phyloP scores from a whole-genome alignment of 78 protist species.

The Ministeria vibrans region DNA sequence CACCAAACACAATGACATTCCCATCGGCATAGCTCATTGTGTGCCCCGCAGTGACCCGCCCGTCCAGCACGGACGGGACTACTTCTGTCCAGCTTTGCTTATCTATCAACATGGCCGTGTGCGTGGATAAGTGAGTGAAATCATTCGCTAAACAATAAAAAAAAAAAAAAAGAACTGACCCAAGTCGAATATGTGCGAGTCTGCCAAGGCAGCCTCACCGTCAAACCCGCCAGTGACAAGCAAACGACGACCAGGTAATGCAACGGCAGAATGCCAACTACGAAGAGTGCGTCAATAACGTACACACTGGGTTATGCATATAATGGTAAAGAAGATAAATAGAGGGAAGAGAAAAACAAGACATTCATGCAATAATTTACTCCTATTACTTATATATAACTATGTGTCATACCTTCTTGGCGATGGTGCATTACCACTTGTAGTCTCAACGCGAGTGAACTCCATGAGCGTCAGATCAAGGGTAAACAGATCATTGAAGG shows the following conservation, averaged over 20 bases:
- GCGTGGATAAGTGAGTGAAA: too few relatives aligned
- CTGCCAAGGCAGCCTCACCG: neutral
- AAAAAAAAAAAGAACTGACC: neutral
- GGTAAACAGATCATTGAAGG: neutral
- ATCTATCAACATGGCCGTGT: too few relatives aligned
- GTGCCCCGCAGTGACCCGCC: too few relatives aligned
- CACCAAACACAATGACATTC: neutral
- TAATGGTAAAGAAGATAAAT: neutral
- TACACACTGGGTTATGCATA: neutral
- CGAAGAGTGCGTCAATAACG: neutral
- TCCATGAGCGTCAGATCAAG: neutral
- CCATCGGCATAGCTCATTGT: too few relatives aligned
- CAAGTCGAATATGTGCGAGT: neutral
- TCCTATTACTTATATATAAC: too few relatives aligned
- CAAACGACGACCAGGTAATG: neutral
- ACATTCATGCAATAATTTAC: neutral
- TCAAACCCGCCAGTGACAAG: neutral
- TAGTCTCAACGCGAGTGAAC: neutral
- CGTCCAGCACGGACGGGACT: too few relatives aligned
- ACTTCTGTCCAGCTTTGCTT: too few relatives aligned
- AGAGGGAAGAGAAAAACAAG: too few relatives aligned
- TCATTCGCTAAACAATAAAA: too few relatives aligned
- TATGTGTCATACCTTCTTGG: neutral
- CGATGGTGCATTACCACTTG: neutral
- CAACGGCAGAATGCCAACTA: constrained; percentile 1